Base-by-base conservation (phyloP, 768 basidiomycete genomes). In the Termitomyces sp. region DNA sequence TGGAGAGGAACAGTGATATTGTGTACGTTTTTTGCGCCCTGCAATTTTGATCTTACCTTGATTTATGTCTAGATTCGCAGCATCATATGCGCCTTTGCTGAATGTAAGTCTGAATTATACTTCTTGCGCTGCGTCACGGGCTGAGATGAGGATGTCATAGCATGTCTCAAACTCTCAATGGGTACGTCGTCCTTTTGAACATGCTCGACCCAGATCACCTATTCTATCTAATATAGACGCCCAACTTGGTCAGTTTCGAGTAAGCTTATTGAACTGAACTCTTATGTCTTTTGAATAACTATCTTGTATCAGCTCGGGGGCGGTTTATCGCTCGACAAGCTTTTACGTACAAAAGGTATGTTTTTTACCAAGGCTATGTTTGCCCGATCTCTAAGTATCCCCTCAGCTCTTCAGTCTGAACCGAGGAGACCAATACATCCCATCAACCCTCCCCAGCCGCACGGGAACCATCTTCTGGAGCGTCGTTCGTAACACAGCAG, bases 381-480 rank as follows among this genome's bases (percentile, higher is more conserved):
- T 31, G 53, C 14, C 44, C 72, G 3, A 23, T 5, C 23, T 23
- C 29, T 43, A 31, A 46, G 5, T 16, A 27, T 32, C 12, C 9
- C 6, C 17, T 73, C 59, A 88, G 86, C 74, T 89, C 35, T 88
- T 88, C 73, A 82, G 83, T 54, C 59, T 76, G 17, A 84, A 87
- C 65, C 71, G 79, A 40, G 87, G 87, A 5, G 82, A 85, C 41
- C 77, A 79, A 61, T 87, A 85, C 62, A 65, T 88, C 1, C 82
- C 86, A 3, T 86, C 82, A 65, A 87, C 84, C 0, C 73, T 85
- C 0, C 85, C 86, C 0, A 68, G 56, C 34, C 50, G 61, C 0
- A 65, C 59, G 4, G 83, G 82, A 10, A 81, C 82, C 0, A 65
- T 85, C 1, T 78, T 82, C 68, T 89, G 87, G 87, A 85, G 84